These are phyloP conservation scores for Paraconiothyrium brasiliense DNA, from an alignment of 2,329 filamentous ascomycete genomes.

Conservation along the genomic window DNA sequence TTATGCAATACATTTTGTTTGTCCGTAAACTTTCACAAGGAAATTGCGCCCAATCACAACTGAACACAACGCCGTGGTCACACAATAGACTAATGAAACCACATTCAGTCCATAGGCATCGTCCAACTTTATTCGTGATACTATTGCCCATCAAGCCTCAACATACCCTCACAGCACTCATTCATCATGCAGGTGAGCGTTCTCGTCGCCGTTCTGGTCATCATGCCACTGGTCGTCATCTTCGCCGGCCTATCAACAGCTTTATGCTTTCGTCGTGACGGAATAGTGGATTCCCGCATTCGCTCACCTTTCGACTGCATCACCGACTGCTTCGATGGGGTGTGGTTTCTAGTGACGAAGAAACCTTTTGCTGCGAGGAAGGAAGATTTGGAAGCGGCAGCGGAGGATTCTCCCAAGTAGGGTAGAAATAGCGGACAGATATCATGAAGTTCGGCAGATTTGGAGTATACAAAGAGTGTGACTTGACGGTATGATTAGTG, in stretches of 20 bases:
- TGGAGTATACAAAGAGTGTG: no score
- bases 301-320: conserved; percentile 3
- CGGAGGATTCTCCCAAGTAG: not conserved
- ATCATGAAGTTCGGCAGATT: no score
- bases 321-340: not conserved
- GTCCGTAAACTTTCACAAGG: not conserved
- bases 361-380: not conserved
- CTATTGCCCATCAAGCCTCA: not conserved
- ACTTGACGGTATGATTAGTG: no score
- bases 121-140: not conserved
- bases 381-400: not conserved
- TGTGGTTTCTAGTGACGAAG: conserved; percentile 2
- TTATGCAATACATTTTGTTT: not conserved
- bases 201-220: not conserved
- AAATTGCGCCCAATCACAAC: not conserved
- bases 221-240: not conserved
- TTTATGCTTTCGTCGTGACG: conserved; percentile 6
- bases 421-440: not conserved
- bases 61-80: not conserved
- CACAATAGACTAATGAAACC: not conserved
- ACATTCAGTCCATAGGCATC: not conserved
- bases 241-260: not conserved
- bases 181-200: not conserved
- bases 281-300: conserved; percentile 2
- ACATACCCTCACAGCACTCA: not conserved